Conservation (phyloP, 2,329 filamentous ascomycete genomes). For the Thyridium curvatum region DNA sequence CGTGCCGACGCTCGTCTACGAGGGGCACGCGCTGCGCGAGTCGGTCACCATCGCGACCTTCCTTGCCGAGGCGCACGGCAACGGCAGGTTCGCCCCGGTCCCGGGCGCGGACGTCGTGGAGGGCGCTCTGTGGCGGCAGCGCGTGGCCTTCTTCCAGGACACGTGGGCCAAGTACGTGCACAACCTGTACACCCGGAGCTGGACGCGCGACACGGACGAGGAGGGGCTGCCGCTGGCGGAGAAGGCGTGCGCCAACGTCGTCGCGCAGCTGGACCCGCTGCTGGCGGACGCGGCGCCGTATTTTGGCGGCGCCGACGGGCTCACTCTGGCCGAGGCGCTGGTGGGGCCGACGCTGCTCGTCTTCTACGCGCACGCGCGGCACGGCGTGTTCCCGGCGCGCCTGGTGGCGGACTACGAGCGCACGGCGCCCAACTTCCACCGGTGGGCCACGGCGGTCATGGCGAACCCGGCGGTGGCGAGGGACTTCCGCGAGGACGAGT, state of each 20-base stretch:
- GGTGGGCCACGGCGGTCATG: too few species aligned
- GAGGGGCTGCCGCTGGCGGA: constrained; percentile 42
- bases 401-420: constrained; percentile 40
- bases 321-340: constrained; percentile 62
- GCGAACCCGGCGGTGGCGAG: too few species aligned
- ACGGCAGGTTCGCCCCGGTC: constrained; percentile 50
- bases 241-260: constrained; percentile 47
- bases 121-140: constrained; percentile 57
- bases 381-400: constrained; percentile 12
- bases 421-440: constrained; percentile 25
- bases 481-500: too few species aligned
- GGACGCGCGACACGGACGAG: constrained; percentile 34
- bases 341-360: too few species aligned
- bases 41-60: constrained; percentile 69
- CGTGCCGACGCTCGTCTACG: constrained; percentile 64
- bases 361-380: too few species aligned
- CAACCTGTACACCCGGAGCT: constrained; percentile 34
- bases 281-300: constrained; percentile 50
- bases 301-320: constrained; percentile 55
- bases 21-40: constrained; percentile 64
- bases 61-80: constrained; percentile 53
- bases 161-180: constrained; percentile 30
- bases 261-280: constrained; percentile 69
- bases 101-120: constrained; percentile 45
- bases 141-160: constrained; percentile 59